Base-by-base conservation (phyloP, 441 rosid species). In the Pelargonium australe region DNA sequence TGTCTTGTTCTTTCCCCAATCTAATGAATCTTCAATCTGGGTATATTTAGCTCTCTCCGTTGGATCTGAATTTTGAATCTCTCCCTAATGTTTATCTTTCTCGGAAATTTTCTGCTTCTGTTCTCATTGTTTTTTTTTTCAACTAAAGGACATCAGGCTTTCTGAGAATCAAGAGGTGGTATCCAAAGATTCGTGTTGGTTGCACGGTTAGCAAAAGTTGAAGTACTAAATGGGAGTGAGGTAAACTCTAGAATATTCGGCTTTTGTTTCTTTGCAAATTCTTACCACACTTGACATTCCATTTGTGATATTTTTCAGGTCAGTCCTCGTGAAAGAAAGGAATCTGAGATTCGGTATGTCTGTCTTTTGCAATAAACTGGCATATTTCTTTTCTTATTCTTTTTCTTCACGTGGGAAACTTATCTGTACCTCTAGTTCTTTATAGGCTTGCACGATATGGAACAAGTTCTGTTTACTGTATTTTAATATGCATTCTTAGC, bases 171-270 rank as follows among this genome's bases (percentile, higher is more conserved):
- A 70, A 87, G 81, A 75, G 91, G 95, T 63, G 96, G 97, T 72
- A 69, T 88, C 74, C 88, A 96, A 10, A 88, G 99, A 80, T 94
- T 77, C 84, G 85, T 84, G 72, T 76, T 87, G 72, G 61, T 94
- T 75, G 96, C 99, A 55, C 82, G 89, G 20, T 77, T 94, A 77
- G 83, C 85, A 44, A 91, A 85, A 76, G 86, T 94, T 69, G 79
- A 91, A 82, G 68, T 90, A 66, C 84, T 95, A 75, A 91, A 91
- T 78, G 97, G 97, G 74, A 91, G 99, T 72, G 99, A 91, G 97
- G 99, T 95, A 85, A 74, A 71, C 66, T 75, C 68, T 49, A 47
- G 31, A 62, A 62, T 58, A 49, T 65, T 11, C 63, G 11, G 71
- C 41, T 14, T 41, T 45, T 68, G 64, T 64, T 53, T 55, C 63